Evolutionary conservation across 192 early-diverging fungal genomes (phyloP), one percentile per base, ranked within the genome.

Genomic region (Coemansia sp.): DNA sequence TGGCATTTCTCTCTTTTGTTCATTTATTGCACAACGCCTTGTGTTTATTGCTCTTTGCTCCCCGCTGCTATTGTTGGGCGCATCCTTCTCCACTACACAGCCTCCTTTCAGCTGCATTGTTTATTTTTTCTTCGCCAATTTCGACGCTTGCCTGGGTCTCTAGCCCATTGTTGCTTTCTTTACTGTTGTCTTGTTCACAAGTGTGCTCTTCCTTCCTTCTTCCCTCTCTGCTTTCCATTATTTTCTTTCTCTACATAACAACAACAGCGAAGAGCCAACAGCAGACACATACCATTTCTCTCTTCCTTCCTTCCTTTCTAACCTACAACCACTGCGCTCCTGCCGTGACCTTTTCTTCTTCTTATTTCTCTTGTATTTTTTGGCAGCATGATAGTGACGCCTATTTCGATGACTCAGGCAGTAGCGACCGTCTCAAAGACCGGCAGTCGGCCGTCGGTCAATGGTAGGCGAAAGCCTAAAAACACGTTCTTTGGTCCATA

Each of bases 401-500:
- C 83, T 13, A 72, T 77, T 58, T 37, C 82, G 58, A 84, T 75
- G 84, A 82, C 76, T 48, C 61, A 86, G 74, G 75, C 80, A 18
- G 80, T 78, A 16, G 76, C 83, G 18, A 64, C 73, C 30, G 83
- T 80, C 42, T 69, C 84, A 29, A 64, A 70, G 59, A 25, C 69
- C 62, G 66, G 70, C 65, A 72, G 72, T 61, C 61, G 72, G 20
- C 68, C 78, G 26, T 71, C 72, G 43, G 52, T 58, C 31, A 80
- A 63, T 57, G 78, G 78, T 30, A 67, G 78, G 29, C 72, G 78
- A 31, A 80, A 80, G 72, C 63, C 72, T 57, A 80, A 80, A 69
- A 76, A 84, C 39, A 88, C 86, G 25, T 86, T 91, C 68, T 90
- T 94, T 75, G 92, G 95, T 7, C 93, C 94, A 59, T 99, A 99